A percentile compares a stretch with the other conserved stretches of the same genome.
Conservation (phyloP, 805 yeast species). For the Clavispora carvajalis region DNA sequence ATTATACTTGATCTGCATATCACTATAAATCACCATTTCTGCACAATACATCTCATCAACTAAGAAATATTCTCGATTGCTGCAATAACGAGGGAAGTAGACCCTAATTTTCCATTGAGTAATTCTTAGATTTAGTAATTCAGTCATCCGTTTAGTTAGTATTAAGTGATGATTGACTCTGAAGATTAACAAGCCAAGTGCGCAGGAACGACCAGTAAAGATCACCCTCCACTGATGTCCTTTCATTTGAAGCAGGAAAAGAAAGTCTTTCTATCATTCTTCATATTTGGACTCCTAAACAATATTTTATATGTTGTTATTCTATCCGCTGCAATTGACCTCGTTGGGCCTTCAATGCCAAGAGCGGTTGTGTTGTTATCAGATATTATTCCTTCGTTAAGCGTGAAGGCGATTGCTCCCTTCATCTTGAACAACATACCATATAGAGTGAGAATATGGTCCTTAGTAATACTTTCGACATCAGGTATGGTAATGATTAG, state of each 20-base stretch:
- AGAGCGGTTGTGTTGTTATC: conserved; percentile 82
- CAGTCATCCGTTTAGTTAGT: too few species aligned
- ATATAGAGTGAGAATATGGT: conserved; percentile 49
- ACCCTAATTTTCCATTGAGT: too few species aligned
- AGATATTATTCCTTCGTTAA: conserved; percentile 79
- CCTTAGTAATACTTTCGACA: conserved; percentile 54
- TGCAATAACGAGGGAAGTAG: too few species aligned
- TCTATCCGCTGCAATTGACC: conserved; percentile 84
- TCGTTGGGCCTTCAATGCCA: conserved; percentile 79
- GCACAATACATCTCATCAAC: too few species aligned
- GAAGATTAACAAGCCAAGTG: neutral
- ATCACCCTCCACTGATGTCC: conserved; percentile 2
- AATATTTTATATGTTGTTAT: conserved; percentile 89
- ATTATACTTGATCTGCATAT: too few species aligned
- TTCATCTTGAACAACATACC: conserved; percentile 66
- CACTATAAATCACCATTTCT: too few species aligned
- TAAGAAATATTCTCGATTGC: too few species aligned
- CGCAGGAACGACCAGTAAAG: neutral
- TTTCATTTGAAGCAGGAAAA: conserved; percentile 2
- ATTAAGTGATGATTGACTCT: too few species aligned
- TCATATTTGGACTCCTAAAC: conserved; percentile 81
- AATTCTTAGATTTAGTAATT: too few species aligned
- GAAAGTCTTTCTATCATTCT: conserved; percentile 53
- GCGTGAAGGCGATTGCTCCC: conserved; percentile 69
- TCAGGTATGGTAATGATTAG: conserved; percentile 73